phyloP scores from a whole-genome alignment of 352 stramenopile species.

The Globisporangium parvum region DNA sequence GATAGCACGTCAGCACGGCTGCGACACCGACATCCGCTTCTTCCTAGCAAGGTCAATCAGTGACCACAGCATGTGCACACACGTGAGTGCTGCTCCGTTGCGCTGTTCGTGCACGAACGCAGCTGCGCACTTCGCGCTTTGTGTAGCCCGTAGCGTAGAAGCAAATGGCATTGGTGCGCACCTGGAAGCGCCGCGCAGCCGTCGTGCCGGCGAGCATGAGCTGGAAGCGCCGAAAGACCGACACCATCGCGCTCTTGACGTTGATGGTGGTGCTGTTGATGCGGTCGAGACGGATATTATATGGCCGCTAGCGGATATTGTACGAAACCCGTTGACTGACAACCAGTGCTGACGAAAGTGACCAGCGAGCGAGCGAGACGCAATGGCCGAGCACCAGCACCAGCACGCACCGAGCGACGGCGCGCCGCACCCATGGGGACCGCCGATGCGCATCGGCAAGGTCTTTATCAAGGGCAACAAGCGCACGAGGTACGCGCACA shows the following conservation, averaged over 20 bases:
- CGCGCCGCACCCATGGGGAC: conserved; percentile 62
- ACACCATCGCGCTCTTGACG: conserved; percentile 33
- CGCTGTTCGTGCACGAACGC: not conserved
- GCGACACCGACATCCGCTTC: conserved; percentile 74
- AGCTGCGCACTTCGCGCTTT: no score
- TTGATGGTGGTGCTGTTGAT: not conserved
- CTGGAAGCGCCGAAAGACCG: conserved; percentile 66
- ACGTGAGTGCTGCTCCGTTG: not conserved
- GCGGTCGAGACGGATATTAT: no score
- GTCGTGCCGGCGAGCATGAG: conserved; percentile 74
- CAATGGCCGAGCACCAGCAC: conserved; percentile 11
- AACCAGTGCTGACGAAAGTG: not conserved
- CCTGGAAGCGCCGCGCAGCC: conserved; percentile 77
- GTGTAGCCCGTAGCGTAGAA: no score
- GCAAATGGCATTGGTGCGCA: conserved; percentile 7
- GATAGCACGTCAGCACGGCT: conserved; percentile 75
- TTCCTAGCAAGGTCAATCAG: conserved; percentile 33
- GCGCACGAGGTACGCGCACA: conserved; percentile 79
- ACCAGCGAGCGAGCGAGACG: not conserved
- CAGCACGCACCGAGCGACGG: conserved; percentile 12
- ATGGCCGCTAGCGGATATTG: no score
- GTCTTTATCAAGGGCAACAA: conserved; percentile 87
- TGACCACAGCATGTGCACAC: not conserved
- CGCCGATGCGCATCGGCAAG: conserved; percentile 78
- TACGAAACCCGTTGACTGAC: conserved; percentile 2